phyloP scores from a whole-genome alignment of 192 early-diverging fungal species.

The Allomyces javanicus region DNA sequence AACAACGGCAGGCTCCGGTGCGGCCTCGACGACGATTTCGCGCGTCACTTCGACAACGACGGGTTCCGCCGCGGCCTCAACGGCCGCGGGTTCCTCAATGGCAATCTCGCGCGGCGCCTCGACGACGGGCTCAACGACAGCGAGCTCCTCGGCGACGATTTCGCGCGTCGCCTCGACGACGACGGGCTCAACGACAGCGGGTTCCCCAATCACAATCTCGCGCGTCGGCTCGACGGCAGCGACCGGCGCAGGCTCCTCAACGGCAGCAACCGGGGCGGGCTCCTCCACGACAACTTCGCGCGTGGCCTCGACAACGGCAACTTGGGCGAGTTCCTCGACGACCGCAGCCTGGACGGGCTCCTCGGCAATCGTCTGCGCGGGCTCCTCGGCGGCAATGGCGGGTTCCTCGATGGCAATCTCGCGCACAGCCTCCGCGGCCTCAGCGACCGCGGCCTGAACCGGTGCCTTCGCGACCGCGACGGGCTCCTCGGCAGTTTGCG shows the following conservation, averaged over 20 bases:
- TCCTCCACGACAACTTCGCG: not conserved
- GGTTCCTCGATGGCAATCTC: not conserved
- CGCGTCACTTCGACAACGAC: no score
- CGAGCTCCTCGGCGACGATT: no score
- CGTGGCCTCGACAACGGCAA: not conserved
- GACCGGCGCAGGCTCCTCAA: not conserved
- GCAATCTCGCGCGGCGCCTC: no score
- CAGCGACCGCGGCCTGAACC: not conserved
- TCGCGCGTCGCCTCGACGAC: not conserved
- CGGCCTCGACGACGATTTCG: not conserved
- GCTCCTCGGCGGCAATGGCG: not conserved
- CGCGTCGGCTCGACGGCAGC: not conserved
- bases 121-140: no score
- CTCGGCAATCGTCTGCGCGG: not conserved
- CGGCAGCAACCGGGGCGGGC: not conserved
- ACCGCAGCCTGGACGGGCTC: no score
- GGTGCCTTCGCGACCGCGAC: no score
- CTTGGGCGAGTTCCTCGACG: not conserved
- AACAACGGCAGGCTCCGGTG: not conserved
- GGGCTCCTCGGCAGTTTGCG: not conserved
- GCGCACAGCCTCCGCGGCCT: not conserved
- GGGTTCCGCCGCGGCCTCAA: no score
- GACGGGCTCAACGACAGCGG: no score
- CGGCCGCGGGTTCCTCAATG: no score
- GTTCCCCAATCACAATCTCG: not conserved